Evolutionary conservation across 202 grass and related monocot species (phyloP).

Genomic region (Zoysia matrella): DNA sequence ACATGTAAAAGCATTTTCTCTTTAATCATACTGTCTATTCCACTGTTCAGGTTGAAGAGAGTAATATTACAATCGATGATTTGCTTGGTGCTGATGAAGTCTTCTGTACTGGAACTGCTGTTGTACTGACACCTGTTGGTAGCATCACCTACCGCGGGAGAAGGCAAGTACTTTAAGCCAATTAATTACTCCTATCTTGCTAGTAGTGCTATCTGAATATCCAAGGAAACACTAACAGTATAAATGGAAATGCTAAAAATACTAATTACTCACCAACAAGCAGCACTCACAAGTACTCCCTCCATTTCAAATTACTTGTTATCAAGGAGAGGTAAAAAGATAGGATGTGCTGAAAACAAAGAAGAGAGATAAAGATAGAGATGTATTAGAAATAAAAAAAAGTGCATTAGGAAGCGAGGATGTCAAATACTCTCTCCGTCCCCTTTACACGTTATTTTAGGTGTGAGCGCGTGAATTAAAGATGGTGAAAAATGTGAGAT

Average conservation of each 20-base stretch:
- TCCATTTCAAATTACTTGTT: no score
- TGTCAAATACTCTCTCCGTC: no score
- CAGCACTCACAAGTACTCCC: neutral
- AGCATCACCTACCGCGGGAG: slow-evolving; percentile 71
- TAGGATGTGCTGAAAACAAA: no score
- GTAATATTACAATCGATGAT: slow-evolving; percentile 66
- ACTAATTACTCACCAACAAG: neutral
- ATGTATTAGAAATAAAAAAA: no score
- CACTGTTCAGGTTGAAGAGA: slow-evolving; percentile 69
- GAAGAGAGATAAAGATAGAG: no score
- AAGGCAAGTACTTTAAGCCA: slow-evolving; percentile 47
- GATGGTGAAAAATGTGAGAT: no score
- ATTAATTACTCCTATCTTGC: neutral
- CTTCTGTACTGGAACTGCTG: slow-evolving; percentile 91
- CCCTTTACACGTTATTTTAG: no score
- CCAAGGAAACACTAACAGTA: neutral
- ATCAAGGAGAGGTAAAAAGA: no score
- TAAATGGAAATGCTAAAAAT: neutral
- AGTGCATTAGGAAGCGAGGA: neutral
- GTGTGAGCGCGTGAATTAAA: no score
- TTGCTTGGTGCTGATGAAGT: slow-evolving; percentile 26
- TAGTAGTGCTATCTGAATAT: neutral
- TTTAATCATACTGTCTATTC: neutral
- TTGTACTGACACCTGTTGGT: slow-evolving; percentile 82
- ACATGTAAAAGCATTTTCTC: neutral